phyloP scores from a whole-genome alignment of 345 rosid species.

The Lepidium aucheri region DNA sequence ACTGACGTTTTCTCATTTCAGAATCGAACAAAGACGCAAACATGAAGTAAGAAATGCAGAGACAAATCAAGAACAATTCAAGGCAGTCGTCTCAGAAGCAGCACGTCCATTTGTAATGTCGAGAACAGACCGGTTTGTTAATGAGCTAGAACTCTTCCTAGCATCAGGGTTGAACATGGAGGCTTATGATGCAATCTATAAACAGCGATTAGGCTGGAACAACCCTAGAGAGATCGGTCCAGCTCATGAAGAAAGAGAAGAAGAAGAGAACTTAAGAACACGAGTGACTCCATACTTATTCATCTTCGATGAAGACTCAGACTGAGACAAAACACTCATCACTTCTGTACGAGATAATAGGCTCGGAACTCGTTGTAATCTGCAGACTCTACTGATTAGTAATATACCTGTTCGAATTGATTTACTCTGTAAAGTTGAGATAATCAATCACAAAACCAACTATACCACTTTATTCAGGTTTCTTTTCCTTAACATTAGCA shows the following conservation, averaged over 20 bases:
- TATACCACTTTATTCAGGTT: constrained; percentile 1
- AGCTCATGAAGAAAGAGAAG: constrained; percentile 11
- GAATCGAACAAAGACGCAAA: constrained; percentile 26
- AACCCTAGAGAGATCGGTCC: constrained; percentile 13
- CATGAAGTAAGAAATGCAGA: constrained; percentile 28
- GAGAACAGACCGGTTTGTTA: constrained; percentile 53
- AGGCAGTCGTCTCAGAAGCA: constrained; percentile 39
- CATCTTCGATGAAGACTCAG: constrained; percentile 48
- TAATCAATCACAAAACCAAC: neutral
- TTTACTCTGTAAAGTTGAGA: neutral
- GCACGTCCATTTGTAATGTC: constrained; percentile 58
- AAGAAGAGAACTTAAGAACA: constrained; percentile 9
- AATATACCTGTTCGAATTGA: neutral
- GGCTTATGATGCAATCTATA: constrained; percentile 65
- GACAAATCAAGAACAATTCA: constrained; percentile 44
- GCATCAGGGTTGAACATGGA: constrained; percentile 62
- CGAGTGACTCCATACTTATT: constrained; percentile 36
- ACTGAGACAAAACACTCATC: constrained; percentile 14
- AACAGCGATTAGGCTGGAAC: constrained; percentile 38
- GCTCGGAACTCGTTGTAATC: neutral
- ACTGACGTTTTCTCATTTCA: constrained; percentile 4
- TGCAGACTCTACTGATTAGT: neutral
- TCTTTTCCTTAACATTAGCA: neutral
- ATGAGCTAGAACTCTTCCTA: constrained; percentile 63
- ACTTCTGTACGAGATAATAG: neutral